phyloP scores from a whole-genome alignment of 257 asterid genomes.

The Anisodus acutangulus region DNA sequence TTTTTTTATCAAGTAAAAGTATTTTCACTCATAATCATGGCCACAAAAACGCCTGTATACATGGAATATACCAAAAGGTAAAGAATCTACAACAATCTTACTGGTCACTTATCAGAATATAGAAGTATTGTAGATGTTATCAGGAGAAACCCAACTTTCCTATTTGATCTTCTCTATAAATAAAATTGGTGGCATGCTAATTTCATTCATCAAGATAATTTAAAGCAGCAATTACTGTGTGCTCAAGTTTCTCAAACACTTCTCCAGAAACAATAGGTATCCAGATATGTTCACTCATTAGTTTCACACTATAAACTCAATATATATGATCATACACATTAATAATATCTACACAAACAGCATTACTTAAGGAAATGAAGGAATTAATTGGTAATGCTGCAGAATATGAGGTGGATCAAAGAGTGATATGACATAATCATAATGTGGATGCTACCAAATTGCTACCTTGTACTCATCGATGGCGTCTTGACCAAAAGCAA shows the following conservation, averaged over 20 bases:
- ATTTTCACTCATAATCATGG: no score
- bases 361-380: slow-evolving; percentile 14
- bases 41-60: no score
- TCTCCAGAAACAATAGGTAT: not conserved
- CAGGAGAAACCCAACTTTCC: not conserved
- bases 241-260: not conserved
- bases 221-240: not conserved
- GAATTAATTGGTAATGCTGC: slow-evolving; percentile 3
- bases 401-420: slow-evolving; percentile 4
- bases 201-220: slow-evolving; percentile 1
- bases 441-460: slow-evolving; percentile 32
- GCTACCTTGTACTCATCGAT: slow-evolving; percentile 95
- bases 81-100: not conserved
- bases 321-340: not conserved
- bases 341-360: not conserved
- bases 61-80: no score
- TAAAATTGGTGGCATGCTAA: not conserved
- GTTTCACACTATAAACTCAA: not conserved
- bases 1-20: no score
- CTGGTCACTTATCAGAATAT: not conserved
- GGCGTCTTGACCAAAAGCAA: slow-evolving; percentile 91
- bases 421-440: slow-evolving; percentile 21
- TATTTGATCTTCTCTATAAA: not conserved
- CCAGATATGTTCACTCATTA: not conserved
- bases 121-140: not conserved